phyloP scores from a whole-genome alignment of 2,329 filamentous ascomycete genomes.

The Clonostachys rosea region DNA sequence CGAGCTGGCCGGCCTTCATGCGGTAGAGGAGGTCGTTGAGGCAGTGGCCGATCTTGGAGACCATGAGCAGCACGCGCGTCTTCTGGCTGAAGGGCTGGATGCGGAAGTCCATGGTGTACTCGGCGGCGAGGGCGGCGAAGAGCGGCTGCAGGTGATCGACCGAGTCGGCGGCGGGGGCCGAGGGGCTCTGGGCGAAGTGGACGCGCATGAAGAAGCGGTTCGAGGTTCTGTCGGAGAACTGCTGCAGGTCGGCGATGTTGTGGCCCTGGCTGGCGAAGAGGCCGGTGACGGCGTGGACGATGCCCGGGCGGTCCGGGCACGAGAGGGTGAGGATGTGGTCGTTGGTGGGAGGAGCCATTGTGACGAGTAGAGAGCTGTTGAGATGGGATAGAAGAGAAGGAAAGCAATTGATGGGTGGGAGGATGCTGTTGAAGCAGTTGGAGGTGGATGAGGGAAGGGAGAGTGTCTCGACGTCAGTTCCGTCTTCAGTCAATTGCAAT shows the following conservation, averaged over 20 bases:
- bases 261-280: constrained; percentile 68
- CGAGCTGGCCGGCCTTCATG: constrained; percentile 67
- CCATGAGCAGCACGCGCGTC: constrained; percentile 79
- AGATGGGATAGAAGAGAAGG: too few species aligned
- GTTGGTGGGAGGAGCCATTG: constrained; percentile 1
- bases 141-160: constrained; percentile 39
- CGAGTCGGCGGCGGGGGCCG: constrained; percentile 28
- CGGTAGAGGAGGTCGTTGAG: constrained; percentile 81
- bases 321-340: constrained; percentile 76
- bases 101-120: constrained; percentile 67
- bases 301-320: constrained; percentile 79
- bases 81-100: constrained; percentile 65
- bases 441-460: too few species aligned
- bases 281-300: constrained; percentile 79
- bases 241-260: constrained; percentile 81
- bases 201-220: constrained; percentile 86
- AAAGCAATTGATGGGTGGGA: too few species aligned
- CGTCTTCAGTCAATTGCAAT: too few species aligned
- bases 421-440: too few species aligned
- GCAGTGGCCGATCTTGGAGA: constrained; percentile 84
- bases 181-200: constrained; percentile 56
- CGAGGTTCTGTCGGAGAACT: constrained; percentile 73
- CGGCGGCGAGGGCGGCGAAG: constrained; percentile 56
- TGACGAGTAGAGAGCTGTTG: not conserved
- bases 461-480: too few species aligned